A percentile compares a stretch with the other conserved stretches of the same genome.
Conservation (phyloP, 306 rosid species). For the Sechiopsis laciniata region DNA sequence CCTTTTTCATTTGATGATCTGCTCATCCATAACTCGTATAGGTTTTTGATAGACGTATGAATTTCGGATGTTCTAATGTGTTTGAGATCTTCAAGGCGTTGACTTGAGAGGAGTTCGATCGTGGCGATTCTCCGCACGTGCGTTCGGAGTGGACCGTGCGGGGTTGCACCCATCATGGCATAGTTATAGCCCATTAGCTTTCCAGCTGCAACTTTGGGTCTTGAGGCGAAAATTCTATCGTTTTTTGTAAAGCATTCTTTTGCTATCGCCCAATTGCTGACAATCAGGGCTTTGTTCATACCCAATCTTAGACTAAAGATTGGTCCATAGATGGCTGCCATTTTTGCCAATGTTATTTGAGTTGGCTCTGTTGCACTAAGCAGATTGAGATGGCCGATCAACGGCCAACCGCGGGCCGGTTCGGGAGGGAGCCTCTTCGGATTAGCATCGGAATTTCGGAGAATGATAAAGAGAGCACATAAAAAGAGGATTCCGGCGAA, state of each 20-base stretch:
- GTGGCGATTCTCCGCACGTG: background rate
- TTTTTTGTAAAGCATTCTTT: constrained; percentile 47
- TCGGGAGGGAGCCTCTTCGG: background rate
- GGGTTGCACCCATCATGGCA: constrained; percentile 18
- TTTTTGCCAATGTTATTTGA: constrained; percentile 23
- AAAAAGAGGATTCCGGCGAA: too few species aligned
- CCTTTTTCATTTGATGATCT: background rate
- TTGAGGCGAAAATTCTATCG: constrained; percentile 29
- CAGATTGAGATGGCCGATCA: background rate
- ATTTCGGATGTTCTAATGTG: constrained; percentile 26
- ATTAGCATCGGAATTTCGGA: too few species aligned
- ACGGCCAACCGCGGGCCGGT: background rate
- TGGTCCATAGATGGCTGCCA: constrained; percentile 33
- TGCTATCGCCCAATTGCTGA: constrained; percentile 41
- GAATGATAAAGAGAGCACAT: too few species aligned
- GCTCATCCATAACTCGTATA: background rate
- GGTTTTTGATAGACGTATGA: background rate
- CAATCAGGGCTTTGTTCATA: constrained; percentile 22
- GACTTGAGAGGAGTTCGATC: constrained; percentile 40
- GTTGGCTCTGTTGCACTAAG: background rate
- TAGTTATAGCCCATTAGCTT: background rate
- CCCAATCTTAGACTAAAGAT: constrained; percentile 23
- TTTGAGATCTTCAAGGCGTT: too few species aligned
- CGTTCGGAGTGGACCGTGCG: background rate
- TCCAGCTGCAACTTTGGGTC: constrained; percentile 12